These are phyloP conservation scores for Wickerhamiella kurtzmanii DNA, from an alignment of 805 yeast species.

Conservation along the genomic window DNA sequence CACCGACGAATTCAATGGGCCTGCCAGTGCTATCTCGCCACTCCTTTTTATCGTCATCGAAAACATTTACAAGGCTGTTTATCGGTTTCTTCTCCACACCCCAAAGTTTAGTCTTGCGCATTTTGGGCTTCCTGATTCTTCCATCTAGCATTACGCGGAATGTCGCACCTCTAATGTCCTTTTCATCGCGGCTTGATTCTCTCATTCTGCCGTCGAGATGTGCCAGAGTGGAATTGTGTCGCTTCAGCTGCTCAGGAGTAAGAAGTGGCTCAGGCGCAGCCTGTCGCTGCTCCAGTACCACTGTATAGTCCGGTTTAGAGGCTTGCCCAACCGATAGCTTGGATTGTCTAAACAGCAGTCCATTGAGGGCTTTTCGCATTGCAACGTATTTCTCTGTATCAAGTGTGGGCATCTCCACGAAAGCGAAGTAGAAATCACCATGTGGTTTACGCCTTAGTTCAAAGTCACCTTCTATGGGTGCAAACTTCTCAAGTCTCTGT, in stretches of 20 bases:
- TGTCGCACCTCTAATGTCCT: slow-evolving; percentile 40
- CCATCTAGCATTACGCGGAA: slow-evolving; percentile 43
- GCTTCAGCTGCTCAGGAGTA: slow-evolving; percentile 21
- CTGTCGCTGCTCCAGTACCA: slow-evolving; percentile 32
- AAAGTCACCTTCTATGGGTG: slow-evolving; percentile 35
- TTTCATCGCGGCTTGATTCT: slow-evolving; percentile 34
- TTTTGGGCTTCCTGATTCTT: slow-evolving; percentile 45
- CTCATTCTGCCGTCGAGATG: slow-evolving; percentile 47
- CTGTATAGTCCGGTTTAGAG: slow-evolving; percentile 34
- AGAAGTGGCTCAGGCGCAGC: slow-evolving; percentile 29
- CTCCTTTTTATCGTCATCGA: slow-evolving; percentile 37
- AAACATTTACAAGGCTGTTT: slow-evolving; percentile 49
- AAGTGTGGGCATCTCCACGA: slow-evolving; percentile 40
- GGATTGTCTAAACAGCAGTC: slow-evolving; percentile 63
- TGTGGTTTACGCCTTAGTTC: slow-evolving; percentile 44
- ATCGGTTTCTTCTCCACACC: slow-evolving; percentile 51
- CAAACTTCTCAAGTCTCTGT: slow-evolving; percentile 49
- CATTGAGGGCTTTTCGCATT: slow-evolving; percentile 48
- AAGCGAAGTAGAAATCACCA: slow-evolving; percentile 49
- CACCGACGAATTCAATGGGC: slow-evolving; percentile 44
- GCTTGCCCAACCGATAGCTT: slow-evolving; percentile 51
- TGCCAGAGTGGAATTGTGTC: slow-evolving; percentile 22
- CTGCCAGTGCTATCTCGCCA: slow-evolving; percentile 78
- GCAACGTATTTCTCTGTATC: slow-evolving; percentile 34
- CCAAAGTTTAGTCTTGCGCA: slow-evolving; percentile 77